These are phyloP conservation scores for Brasilioporus rufonigricans DNA, from an alignment of 768 basidiomycete genomes.

Conservation along the genomic window DNA sequence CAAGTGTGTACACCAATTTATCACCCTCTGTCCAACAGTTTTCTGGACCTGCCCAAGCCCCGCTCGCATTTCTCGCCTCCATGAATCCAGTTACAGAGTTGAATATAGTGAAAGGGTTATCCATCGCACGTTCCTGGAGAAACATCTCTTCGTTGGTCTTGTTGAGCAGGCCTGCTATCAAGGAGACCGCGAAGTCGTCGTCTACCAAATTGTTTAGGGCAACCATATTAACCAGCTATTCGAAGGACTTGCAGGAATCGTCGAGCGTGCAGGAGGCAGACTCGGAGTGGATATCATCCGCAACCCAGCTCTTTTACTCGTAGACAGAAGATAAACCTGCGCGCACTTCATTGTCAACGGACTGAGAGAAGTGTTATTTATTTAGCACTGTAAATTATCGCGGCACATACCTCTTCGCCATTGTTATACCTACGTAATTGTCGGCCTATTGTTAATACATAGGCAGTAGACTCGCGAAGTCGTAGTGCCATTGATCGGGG, in stretches of 20 bases:
- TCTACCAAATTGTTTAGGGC: slow-evolving; percentile 43
- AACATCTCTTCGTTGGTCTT: slow-evolving; percentile 49
- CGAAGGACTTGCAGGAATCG: slow-evolving; percentile 60
- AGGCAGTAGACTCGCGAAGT: slow-evolving; percentile 39
- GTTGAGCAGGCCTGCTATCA: slow-evolving; percentile 54
- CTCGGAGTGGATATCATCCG: slow-evolving; percentile 75
- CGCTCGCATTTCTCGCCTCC: slow-evolving; percentile 71
- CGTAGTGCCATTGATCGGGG: slow-evolving; percentile 54
- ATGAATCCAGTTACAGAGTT: slow-evolving; percentile 72
- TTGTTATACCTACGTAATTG: slow-evolving; percentile 53
- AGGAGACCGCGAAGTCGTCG: slow-evolving; percentile 72
- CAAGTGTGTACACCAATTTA: slow-evolving; percentile 74
- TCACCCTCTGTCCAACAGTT: slow-evolving; percentile 84
- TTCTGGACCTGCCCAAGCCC: slow-evolving; percentile 69
- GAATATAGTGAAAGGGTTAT: slow-evolving; percentile 61
- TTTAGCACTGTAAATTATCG: background rate
- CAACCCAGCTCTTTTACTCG: slow-evolving; percentile 68
- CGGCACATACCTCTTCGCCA: slow-evolving; percentile 57
- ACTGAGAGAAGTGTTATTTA: slow-evolving; percentile 33
- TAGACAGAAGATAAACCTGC: slow-evolving; percentile 77
- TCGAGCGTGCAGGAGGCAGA: slow-evolving; percentile 76
- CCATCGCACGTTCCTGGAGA: slow-evolving; percentile 55
- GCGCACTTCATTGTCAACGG: slow-evolving; percentile 77
- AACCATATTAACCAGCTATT: background rate
- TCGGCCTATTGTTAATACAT: background rate